phyloP scores from a whole-genome alignment of 371 early-diverging fungal genomes.

The Blyttiomyces sp. region DNA sequence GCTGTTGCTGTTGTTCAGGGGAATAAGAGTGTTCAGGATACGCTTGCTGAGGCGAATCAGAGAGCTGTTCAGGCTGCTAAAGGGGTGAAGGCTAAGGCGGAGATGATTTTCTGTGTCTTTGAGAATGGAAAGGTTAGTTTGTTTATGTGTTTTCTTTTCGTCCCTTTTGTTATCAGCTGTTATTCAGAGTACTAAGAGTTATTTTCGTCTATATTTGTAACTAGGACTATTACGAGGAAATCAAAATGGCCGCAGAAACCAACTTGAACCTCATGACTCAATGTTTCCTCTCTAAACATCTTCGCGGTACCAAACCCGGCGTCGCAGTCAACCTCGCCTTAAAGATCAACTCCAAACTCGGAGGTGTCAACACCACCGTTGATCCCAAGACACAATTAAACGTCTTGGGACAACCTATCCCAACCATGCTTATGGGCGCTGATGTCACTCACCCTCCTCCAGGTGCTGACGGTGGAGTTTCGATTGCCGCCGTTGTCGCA shows the following conservation, averaged over 20 bases:
- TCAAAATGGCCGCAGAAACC: conserved; percentile 90
- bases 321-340: conserved; percentile 30
- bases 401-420: conserved; percentile 24
- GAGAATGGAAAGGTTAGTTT: conserved; percentile 46
- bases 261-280: conserved; percentile 82
- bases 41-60: conserved; percentile 27
- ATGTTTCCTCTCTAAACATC: conserved; percentile 78
- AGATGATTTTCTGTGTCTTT: conserved; percentile 74
- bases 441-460: conserved; percentile 71
- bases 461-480: conserved; percentile 67
- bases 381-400: conserved; percentile 17
- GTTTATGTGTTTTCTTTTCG: neutral
- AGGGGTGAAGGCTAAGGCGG: conserved; percentile 31
- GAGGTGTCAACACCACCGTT: conserved; percentile 38
- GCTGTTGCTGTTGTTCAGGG: conserved; percentile 33
- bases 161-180: neutral
- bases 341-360: conserved; percentile 55
- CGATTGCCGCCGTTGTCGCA: conserved; percentile 82
- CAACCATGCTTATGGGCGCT: conserved; percentile 92
- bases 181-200: neutral
- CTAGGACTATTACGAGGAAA: conserved; percentile 77
- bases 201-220: conserved; percentile 38
- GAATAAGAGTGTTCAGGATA: conserved; percentile 11
- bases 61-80: conserved; percentile 60
- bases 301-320: conserved; percentile 42